Evolutionary conservation across 441 rosid species (phyloP), one percentile per base, ranked within the genome.

Genomic region (Daphne laureola): DNA sequence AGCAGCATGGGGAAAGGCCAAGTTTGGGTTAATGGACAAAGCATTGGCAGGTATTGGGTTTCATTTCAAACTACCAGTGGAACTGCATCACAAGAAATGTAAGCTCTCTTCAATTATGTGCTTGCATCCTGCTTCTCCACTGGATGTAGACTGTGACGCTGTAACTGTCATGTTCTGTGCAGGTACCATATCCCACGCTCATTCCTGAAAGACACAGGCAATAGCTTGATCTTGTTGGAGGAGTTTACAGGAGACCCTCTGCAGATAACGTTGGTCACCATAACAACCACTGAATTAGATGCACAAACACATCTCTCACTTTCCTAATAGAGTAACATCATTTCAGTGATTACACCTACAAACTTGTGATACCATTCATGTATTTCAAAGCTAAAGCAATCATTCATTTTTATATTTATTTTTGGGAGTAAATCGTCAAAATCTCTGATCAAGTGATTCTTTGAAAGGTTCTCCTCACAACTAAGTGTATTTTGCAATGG

Each of bases 21-120:
- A 66, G 69, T 73, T 16, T 81, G 86, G 84, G 79, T 84, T 48
- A 84, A 84, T 59, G 86, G 79, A 45, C 70, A 66, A 53, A 84
- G 92, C 53, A 79, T 84, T 35, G 88, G 92, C 43, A 84, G 92
- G 38, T 81, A 68, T 51, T 84, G 92, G 92, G 78, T 81, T 35
- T 81, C 88, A 11, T 84, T 79, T 55, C 74, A 23, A 14, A 79
- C 83, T 38, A 43, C 79, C 5, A 18, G 67, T 36, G 86, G 92
- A 42, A 60, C 44, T 49, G 76, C 92, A 55, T 84, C 88, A 3
- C 86, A 84, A 49, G 49, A 71, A 41, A 26, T 72, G 92, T 79
- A 79, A 40, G 87, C 64, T 23, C 21, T 9, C 25, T 8, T 12
- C 13, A 14, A 25, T 12, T 17, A 2, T 18, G 38, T 31, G 9